phyloP scores from a whole-genome alignment of 2,329 filamentous ascomycete species.

The Didymella arachidicola region DNA sequence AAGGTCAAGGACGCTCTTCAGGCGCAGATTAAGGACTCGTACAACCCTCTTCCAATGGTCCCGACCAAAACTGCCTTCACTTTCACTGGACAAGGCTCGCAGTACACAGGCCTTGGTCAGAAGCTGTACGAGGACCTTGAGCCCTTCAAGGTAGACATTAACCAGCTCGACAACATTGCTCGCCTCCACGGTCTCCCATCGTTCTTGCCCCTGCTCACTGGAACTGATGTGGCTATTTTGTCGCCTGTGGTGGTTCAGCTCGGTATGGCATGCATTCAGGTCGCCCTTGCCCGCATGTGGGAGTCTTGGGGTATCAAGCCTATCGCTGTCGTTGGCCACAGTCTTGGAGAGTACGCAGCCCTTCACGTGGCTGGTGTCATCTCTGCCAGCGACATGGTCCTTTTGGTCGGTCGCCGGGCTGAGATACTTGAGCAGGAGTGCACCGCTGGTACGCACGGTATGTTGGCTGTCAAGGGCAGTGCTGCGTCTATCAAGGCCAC shows the following conservation, averaged over 20 bases:
- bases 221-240: conserved; percentile 58
- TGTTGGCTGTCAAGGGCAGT: conserved; percentile 66
- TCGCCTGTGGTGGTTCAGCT: conserved; percentile 62
- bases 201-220: conserved; percentile 59
- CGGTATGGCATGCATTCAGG: conserved; percentile 62
- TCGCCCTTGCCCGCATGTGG: conserved; percentile 62
- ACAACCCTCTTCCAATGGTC: conserved; percentile 62
- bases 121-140: conserved; percentile 59
- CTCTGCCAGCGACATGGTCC: conserved; percentile 74
- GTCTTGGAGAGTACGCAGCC: conserved; percentile 77
- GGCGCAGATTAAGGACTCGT: conserved; percentile 58
- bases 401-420: conserved; percentile 74
- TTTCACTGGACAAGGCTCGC: conserved; percentile 62
- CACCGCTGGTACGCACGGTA: conserved; percentile 70
- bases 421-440: conserved; percentile 71
- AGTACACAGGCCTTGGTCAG: conserved; percentile 61
- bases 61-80: conserved; percentile 60
- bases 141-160: conserved; percentile 59
- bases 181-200: conserved; percentile 58
- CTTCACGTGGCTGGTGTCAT: conserved; percentile 75
- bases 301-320: conserved; percentile 63
- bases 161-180: conserved; percentile 58
- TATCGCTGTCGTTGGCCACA: conserved; percentile 63
- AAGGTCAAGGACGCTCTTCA: conserved; percentile 57
- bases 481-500: conserved; percentile 62